Base-by-base conservation (phyloP, 345 rosid genomes). In the Abelmoschus esculentus region DNA sequence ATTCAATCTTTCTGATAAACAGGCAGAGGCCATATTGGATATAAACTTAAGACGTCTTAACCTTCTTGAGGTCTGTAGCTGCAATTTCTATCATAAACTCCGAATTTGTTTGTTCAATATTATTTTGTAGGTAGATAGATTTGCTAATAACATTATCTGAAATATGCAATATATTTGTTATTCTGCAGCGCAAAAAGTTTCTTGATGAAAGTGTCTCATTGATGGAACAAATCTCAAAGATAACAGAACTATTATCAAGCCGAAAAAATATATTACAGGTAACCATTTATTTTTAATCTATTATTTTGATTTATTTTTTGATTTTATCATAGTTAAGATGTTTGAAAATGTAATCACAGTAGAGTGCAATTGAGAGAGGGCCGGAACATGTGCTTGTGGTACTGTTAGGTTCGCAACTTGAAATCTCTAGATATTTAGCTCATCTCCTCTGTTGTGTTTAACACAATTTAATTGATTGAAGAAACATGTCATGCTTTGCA, bases 1-100 rank as follows among this genome's bases (percentile, higher is more conserved):
- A 73, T 89, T 83, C 77, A 74, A 78, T 74, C 86, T 93, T 36
- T 93, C 98, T 70, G 93, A 80, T 71, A 91, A 90, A 72, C 97
- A 93, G 84, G 95, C 96, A 70, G 95, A 93, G 8, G 96, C 96
- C 64, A 78, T 93, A 72, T 75, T 93, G 76, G 97, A 87, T 79
- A 93, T 93, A 61, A 89, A 80, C 77, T 82, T 93, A 62, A 77
- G 96, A 83, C 79, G 97, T 69, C 85, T 93, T 65, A 86, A 82
- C 76, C 83, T 80, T 76, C 96, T 91, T 67, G 98, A 93, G 98
- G 98, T 91, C 69, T 66, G 61, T 67, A 49, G 55, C 52, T 13
- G 31, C 62, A 47, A 58, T 29, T 5, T 8, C 42, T 17, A 40
- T 38, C 5, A 14, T 58, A 6, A 26, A 26, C 15, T 38, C 64